Evolutionary conservation across 2,329 filamentous ascomycete species (phyloP).

Genomic region (Neodidymelliopsis sp.): DNA sequence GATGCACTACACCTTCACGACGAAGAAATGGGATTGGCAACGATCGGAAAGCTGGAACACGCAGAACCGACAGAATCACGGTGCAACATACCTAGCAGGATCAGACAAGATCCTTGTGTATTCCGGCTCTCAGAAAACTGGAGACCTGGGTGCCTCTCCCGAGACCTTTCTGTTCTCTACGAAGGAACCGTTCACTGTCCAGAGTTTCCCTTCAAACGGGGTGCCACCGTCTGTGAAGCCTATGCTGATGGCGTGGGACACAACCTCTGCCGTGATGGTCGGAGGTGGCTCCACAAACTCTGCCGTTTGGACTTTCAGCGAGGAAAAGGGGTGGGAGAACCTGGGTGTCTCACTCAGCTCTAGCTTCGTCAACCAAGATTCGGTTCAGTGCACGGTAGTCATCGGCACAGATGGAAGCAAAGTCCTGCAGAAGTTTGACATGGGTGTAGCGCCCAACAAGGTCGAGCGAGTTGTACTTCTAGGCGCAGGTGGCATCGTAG

Average conservation of each 20-base stretch:
- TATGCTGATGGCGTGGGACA: constrained; percentile 77
- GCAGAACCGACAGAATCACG: constrained; percentile 76
- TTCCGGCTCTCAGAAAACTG: constrained; percentile 73
- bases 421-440: constrained; percentile 79
- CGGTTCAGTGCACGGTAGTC: constrained; percentile 71
- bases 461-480: constrained; percentile 75
- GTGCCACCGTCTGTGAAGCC: constrained; percentile 72
- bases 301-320: constrained; percentile 75
- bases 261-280: constrained; percentile 73
- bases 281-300: constrained; percentile 74
- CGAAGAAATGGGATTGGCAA: constrained; percentile 66
- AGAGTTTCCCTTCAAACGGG: constrained; percentile 54
- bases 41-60: constrained; percentile 60
- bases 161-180: constrained; percentile 79
- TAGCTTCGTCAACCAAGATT: constrained; percentile 66
- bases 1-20: constrained; percentile 69
- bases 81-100: constrained; percentile 74
- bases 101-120: constrained; percentile 80
- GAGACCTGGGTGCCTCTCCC: constrained; percentile 63
- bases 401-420: constrained; percentile 78
- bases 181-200: constrained; percentile 68
- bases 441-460: constrained; percentile 74
- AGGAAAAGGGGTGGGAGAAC: constrained; percentile 69
- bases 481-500: constrained; percentile 63
- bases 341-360: constrained; percentile 69